Base-by-base conservation (phyloP, 2,329 filamentous ascomycete genomes). In the Chrysoporthe cubensis region DNA sequence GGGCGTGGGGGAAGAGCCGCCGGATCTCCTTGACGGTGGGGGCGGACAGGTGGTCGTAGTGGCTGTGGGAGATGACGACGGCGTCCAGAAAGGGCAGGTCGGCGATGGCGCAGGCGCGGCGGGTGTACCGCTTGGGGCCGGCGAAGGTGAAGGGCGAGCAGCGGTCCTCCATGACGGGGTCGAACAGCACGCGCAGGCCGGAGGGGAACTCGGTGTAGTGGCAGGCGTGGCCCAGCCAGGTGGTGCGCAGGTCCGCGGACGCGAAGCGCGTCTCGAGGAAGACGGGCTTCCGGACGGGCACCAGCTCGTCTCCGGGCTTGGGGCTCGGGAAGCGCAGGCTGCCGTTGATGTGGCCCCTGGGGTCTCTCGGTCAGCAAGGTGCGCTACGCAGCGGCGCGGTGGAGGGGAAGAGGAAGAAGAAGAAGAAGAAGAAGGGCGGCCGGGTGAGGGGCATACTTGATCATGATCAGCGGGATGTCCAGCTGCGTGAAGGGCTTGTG, bases 161-260 rank as follows among this genome's bases (percentile, higher is more conserved):
- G 73, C 93, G 89, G 71, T 93, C 88, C 76, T 95, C 93, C 72
- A 97, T 97, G 44, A 97, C 94, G 1, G 95, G 95, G 75, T 97
- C 95, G 77, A 97, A 97, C 3, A 98, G 87, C 3, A 97, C 93
- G 65, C 95, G 89, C 64, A 98, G 83, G 0, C 95, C 95, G 16
- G 87, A 86, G 1, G 94, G 93, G 74, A 94, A 97, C 78, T 97
- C 95, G 73, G 97, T 88, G 75, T 93, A 94, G 81, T 94, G 97
- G 81, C 94, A 97, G 3, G 95, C 94, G 78, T 98, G 95, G 46
- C 95, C 95, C 2, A 98, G 88, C 95, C 95, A 97, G 52, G 95
- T 98, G 44, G 94, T 92, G 65, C 94, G 89, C 34, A 98, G 85
- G 52, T 86, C 83, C 21, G 78, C 74, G 14, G 80, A 80, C 14